Evolutionary conservation across 208 protist species (phyloP), one percentile per base, ranked within the genome.

Genomic region (Wallacemonas sp.): DNA sequence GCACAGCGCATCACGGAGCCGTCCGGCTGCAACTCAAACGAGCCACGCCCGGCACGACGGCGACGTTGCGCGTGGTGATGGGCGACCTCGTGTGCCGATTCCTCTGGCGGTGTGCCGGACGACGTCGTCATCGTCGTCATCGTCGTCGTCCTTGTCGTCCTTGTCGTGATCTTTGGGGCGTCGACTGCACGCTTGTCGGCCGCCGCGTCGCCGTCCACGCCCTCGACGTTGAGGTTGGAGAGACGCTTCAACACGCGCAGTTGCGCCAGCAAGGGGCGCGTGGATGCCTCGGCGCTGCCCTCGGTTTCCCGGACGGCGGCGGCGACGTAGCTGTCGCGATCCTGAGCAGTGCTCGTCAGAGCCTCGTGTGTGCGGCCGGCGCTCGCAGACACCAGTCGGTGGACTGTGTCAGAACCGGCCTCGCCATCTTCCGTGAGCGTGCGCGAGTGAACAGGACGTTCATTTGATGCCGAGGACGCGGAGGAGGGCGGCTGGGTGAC

Each of bases 1-100:
- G 48, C 20, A 55, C 48, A 55, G 25, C 48, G 48, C 26, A 55
- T 22, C 14, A 55, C 48, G 18, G 48, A 55, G n/a, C 48, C 48
- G 26, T 55, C 48, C 11, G 48, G 23, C 8, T 20, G 25, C 4
- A 55, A 22, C 48, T 1, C 48, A 55, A 55, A 55, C 25, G 20
- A 32, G 5, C 25, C 5, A 11, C 20, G 18, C 11, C 29, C 25
- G 14, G 25, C 20, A 55, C 48, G 11, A 7, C 42, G 8, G 42
- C 16, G 16, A 39, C 36, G 36, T 39, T 12, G 36, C 12, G 36
- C 36, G 36, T 39, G 36, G 4, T 39, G 36, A 39, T 12, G 36
- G n/a, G n/a, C n/a, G n/a, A n/a, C n/a, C n/a, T n/a, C n/a, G n/a
- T n/a, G n/a, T n/a, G n/a, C n/a, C n/a, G n/a, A n/a, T n/a, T n/a